phyloP scores from a whole-genome alignment of 2,329 filamentous ascomycete species.

The Neophaeococcomyces aloes region DNA sequence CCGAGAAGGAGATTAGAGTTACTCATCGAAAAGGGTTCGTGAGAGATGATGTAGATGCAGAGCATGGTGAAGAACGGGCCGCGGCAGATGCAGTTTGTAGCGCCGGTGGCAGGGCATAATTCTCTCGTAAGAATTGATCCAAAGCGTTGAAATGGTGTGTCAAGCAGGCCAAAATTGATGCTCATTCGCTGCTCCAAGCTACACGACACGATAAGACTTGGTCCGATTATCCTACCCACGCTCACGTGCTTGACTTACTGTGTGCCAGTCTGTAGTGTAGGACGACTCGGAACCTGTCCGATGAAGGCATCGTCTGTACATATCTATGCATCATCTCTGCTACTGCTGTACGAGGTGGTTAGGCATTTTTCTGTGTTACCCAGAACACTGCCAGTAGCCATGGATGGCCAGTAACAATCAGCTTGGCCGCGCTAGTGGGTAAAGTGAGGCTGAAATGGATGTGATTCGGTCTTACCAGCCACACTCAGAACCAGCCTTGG shows the following conservation, averaged over 20 bases:
- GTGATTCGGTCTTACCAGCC: too few relatives aligned
- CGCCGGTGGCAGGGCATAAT: slow-evolving; percentile 5
- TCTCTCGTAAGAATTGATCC: slow-evolving; percentile 8
- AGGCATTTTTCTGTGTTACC: too few relatives aligned
- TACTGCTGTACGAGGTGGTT: too few relatives aligned
- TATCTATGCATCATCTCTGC: too few relatives aligned
- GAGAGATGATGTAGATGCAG: slow-evolving; percentile 1
- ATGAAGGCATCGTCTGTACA: too few relatives aligned
- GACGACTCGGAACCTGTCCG: too few relatives aligned
- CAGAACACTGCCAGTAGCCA: too few relatives aligned
- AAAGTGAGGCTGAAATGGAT: too few relatives aligned
- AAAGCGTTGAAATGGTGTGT: slow-evolving; percentile 6
- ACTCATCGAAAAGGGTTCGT: background rate
- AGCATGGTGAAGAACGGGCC: background rate
- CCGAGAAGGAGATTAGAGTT: background rate
- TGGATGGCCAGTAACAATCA: too few relatives aligned
- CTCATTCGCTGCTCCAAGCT: slow-evolving; percentile 1
- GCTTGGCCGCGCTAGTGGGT: too few relatives aligned
- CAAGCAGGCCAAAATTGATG: background rate
- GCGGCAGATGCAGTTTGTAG: slow-evolving; percentile 1
- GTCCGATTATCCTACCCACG: background rate
- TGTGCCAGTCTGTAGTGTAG: too few relatives aligned
- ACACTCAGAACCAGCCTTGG: slow-evolving; percentile 1
- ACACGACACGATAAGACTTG: slow-evolving; percentile 1
- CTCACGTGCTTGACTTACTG: too few relatives aligned